These are phyloP conservation scores for Rasamsonia emersonii DNA, from an alignment of 2,329 filamentous ascomycete genomes.

Conservation along the genomic window DNA sequence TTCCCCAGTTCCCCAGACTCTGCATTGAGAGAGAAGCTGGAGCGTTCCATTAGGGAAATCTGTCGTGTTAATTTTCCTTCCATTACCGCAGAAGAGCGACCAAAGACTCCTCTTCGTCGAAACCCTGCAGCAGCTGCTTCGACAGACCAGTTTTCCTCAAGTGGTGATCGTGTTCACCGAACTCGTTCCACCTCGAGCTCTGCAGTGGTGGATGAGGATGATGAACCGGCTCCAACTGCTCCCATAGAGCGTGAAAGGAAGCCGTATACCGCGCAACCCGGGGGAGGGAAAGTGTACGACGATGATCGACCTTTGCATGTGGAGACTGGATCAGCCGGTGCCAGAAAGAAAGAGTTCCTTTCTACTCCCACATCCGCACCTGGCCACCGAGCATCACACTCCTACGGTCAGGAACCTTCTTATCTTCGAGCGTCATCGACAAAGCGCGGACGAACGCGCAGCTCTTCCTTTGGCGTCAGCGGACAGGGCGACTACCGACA, in stretches of 20 bases:
- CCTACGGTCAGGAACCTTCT: conserved; percentile 22
- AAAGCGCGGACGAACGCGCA: conserved; percentile 17
- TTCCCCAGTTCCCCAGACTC: conserved; percentile 55
- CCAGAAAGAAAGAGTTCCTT: conserved; percentile 49
- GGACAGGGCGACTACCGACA: conserved; percentile 23
- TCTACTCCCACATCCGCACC: conserved; percentile 50
- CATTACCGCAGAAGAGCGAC: conserved; percentile 28
- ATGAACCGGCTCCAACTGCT: conserved; percentile 31
- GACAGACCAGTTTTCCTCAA: conserved; percentile 12
- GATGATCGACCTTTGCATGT: conserved; percentile 22
- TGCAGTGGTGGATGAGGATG: conserved; percentile 31
- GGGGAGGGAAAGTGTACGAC: conserved; percentile 50
- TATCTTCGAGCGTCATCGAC: conserved; percentile 14
- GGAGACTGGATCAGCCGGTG: conserved; percentile 17
- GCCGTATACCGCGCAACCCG: conserved; percentile 53
- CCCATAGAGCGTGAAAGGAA: conserved; percentile 59
- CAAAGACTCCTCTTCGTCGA: conserved; percentile 19
- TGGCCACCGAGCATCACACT: conserved; percentile 53
- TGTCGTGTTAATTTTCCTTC: conserved; percentile 39
- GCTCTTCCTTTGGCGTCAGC: conserved; percentile 22
- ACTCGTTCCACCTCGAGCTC: conserved; percentile 28
- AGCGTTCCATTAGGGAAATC: conserved; percentile 50
- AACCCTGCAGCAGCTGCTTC: conserved; percentile 1
- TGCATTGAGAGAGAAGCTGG: conserved; percentile 51
- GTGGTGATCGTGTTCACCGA: conserved; percentile 30